Evolutionary conservation across 768 basidiomycete genomes (phyloP).

Genomic region (Collybia mongolica): DNA sequence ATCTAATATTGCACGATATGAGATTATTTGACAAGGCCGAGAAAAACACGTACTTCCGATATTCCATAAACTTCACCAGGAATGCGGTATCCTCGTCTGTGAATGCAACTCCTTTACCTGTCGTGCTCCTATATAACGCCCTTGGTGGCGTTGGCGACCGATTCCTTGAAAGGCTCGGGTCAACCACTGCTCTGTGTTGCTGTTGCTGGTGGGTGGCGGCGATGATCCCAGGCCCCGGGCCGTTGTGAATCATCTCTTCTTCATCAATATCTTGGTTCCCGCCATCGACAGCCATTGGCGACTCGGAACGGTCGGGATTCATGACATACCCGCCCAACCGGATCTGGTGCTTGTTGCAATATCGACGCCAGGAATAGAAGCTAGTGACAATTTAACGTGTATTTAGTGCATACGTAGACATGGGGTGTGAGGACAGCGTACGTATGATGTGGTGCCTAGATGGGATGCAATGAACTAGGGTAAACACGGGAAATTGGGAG

Average conservation of each 20-base stretch:
- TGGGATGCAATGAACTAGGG: neutral
- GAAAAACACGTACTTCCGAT: constrained; percentile 56
- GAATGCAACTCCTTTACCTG: constrained; percentile 88
- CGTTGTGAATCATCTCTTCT: constrained; percentile 31
- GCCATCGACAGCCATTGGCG: constrained; percentile 41
- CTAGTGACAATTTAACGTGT: constrained; percentile 31
- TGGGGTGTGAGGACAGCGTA: constrained; percentile 29
- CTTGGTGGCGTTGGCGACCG: constrained; percentile 81
- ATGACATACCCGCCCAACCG: constrained; percentile 84
- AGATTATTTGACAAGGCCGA: neutral
- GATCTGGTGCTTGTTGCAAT: constrained; percentile 92
- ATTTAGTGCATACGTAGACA: constrained; percentile 1
- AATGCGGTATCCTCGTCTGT: constrained; percentile 82
- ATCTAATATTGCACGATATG: constrained; percentile 27
- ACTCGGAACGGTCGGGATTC: constrained; percentile 54
- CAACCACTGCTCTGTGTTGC: constrained; percentile 14
- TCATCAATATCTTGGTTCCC: constrained; percentile 42
- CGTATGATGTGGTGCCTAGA: constrained; percentile 87
- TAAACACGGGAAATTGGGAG: constrained; percentile 1
- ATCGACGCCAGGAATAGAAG: constrained; percentile 89
- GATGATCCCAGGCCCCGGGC: constrained; percentile 36
- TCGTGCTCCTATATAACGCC: constrained; percentile 79
- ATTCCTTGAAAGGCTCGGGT: constrained; percentile 37
- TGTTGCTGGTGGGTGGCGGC: constrained; percentile 34
- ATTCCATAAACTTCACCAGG: constrained; percentile 73